Base-by-base conservation (phyloP, 257 asterid species). In the Misopates orontium region DNA sequence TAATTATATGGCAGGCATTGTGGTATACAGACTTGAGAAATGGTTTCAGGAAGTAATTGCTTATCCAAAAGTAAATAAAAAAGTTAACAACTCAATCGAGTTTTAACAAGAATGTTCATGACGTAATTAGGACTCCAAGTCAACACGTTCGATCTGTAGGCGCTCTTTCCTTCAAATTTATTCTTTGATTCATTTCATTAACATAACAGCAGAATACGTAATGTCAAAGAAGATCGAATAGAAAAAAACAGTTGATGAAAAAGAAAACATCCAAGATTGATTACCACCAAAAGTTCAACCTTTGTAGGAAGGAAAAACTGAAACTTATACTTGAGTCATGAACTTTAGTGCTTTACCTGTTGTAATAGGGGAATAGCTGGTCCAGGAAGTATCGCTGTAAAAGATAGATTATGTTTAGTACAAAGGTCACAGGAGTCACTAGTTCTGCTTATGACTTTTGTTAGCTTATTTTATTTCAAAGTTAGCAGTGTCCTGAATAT, bases 301-400 rank as follows among this genome's bases (percentile, higher is more conserved):
- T 44, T 44, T 14, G 22, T 21, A 13, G 17, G 45, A 47, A 52
- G 1, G 9, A 12, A 39, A 45, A 44, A 23, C 3, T 11, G 62
- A 45, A 65, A 48, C 24, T 10, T 20, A 28, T 5, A 18, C 56
- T 56, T 62, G 42, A 48, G 71, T 52, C 14, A 51, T 44, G 47
- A n/a, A n/a, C n/a, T n/a, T n/a, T n/a, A 62, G 25, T 21, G 17
- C 39, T 14, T 60, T 77, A 84, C 95, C 85, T 87, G 95, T 77
- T 55, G 82, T 64, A 87, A 51, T 52, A 87, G 50, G 16, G 95
- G 91, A 64, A 87, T 84, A 64, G 87, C 89, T 36, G 95, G 95
- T 71, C 95, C 95, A 51, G 95, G 95, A 73, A 87, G 95, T 83
- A 75, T 75, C 20, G 89, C 95, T 87, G 86, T 67, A 77, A 75